Evolutionary conservation across 2,329 filamentous ascomycete genomes (phyloP).

Genomic region (Penicillium sp.): DNA sequence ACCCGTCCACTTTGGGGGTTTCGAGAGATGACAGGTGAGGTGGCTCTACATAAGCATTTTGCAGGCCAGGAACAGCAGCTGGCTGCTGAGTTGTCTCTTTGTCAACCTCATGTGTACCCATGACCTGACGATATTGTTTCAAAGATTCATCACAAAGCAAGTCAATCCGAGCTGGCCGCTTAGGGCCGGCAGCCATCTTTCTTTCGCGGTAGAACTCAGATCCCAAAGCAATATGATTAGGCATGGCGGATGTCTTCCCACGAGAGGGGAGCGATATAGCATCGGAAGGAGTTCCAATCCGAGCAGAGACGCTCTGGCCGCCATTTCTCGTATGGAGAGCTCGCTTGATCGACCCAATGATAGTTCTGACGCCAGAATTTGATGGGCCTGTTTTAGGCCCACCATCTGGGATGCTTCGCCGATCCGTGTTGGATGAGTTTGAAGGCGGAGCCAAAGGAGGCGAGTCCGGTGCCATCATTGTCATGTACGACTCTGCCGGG

Average conservation of each 20-base stretch:
- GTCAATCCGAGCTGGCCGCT: conserved; percentile 73
- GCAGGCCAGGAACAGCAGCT: conserved; percentile 14
- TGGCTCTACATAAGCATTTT: conserved; percentile 10
- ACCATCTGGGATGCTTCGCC: conserved; percentile 40
- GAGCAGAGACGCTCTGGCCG: conserved; percentile 40
- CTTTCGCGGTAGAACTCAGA: conserved; percentile 52
- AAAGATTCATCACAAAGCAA: conserved; percentile 77
- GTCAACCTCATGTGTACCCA: conserved; percentile 49
- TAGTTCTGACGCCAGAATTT: conserved; percentile 76
- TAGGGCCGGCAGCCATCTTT: conserved; percentile 42
- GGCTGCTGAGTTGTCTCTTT: conserved; percentile 20
- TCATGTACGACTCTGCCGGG: conserved; percentile 80
- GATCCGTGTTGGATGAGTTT: conserved; percentile 33
- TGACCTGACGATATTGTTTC: conserved; percentile 78
- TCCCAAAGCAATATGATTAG: conserved; percentile 53
- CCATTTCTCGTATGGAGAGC: conserved; percentile 70
- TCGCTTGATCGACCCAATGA: conserved; percentile 84
- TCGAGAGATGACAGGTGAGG: conserved; percentile 15
- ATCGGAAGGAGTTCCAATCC: conserved; percentile 44
- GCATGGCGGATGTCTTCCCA: conserved; percentile 50
- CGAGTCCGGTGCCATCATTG: conserved; percentile 63
- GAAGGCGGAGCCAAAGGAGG: conserved; percentile 44
- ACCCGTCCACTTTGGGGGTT: conserved; percentile 33
- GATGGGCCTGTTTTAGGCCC: conserved; percentile 36
- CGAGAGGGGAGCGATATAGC: conserved; percentile 37